Conservation (phyloP, 2,329 filamentous ascomycete species). For the Fusarium pilosicola region DNA sequence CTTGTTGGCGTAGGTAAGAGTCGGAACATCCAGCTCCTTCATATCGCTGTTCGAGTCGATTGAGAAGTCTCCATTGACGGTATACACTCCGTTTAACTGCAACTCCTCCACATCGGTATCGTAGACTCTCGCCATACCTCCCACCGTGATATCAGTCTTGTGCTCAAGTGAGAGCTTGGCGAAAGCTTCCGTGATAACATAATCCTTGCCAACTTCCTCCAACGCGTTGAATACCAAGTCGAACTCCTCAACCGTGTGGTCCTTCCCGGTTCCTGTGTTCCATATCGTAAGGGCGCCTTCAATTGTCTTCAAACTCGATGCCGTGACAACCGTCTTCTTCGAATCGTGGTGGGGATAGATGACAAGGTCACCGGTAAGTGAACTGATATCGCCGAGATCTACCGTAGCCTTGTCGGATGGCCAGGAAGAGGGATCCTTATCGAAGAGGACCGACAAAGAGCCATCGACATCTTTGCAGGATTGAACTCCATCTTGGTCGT, state of each 20-base stretch:
- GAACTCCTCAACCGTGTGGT: constrained; percentile 26
- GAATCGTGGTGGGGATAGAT: constrained; percentile 41
- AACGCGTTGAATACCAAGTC: constrained; percentile 35
- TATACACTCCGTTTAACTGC: constrained; percentile 37
- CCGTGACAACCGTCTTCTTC: constrained; percentile 40
- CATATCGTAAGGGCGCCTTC: constrained; percentile 39
- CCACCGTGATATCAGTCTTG: constrained; percentile 27
- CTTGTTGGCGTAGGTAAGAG: constrained; percentile 37
- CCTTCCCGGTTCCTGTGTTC: constrained; percentile 35
- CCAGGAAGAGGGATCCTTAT: constrained; percentile 39
- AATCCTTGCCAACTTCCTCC: constrained; percentile 34
- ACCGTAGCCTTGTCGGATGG: constrained; percentile 36
- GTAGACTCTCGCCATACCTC: constrained; percentile 40
- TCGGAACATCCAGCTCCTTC: constrained; percentile 24
- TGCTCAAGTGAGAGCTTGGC: constrained; percentile 36
- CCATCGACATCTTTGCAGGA: constrained; percentile 42
- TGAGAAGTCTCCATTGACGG: constrained; percentile 39
- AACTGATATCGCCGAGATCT: constrained; percentile 39
- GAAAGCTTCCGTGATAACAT: constrained; percentile 40
- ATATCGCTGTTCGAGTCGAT: constrained; percentile 39
- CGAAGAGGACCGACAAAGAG: constrained; percentile 42
- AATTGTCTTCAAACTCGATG: constrained; percentile 34
- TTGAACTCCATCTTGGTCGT: constrained; percentile 32
- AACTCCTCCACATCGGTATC: constrained; percentile 34
- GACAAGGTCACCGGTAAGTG: constrained; percentile 38